A percentile compares a stretch with the other conserved stretches of the same genome.
These are phyloP conservation scores for Penicillium silybi DNA, from an alignment of 495 filamentous ascomycete genomes.

Conservation along the genomic window DNA sequence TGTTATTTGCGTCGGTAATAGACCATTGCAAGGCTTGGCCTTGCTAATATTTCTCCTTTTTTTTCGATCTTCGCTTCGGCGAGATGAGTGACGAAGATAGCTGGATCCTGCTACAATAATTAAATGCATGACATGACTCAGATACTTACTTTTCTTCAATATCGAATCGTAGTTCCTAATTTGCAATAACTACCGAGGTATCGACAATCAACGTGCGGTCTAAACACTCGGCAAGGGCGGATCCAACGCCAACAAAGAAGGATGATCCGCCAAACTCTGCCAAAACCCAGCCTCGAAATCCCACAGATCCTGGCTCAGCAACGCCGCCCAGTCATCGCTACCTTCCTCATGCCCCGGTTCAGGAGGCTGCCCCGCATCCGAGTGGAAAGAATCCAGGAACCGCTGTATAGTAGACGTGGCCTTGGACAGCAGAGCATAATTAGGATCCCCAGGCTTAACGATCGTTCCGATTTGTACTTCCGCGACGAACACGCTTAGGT, in stretches of 20 bases:
- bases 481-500: constrained; percentile 37
- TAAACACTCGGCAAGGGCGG: constrained; percentile 16
- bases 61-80: neutral
- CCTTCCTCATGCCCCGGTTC: constrained; percentile 11
- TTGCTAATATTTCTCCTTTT: neutral
- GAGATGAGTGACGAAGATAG: neutral
- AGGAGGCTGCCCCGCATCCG: constrained; percentile 9
- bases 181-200: neutral
- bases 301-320: constrained; percentile 31
- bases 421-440: constrained; percentile 29
- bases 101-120: neutral
- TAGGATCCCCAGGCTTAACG: constrained; percentile 31
- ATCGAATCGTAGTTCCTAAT: neutral
- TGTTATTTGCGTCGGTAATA: constrained; percentile 25
- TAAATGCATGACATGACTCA: neutral
- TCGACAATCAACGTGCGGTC: neutral
- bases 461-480: constrained; percentile 36
- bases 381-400: constrained; percentile 29
- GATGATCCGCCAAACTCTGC: constrained; percentile 32
- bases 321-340: constrained; percentile 25
- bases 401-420: constrained; percentile 30
- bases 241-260: constrained; percentile 25
- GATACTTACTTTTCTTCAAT: neutral
- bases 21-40: constrained; percentile 14
- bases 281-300: constrained; percentile 33